Base-by-base conservation (phyloP, 768 basidiomycete genomes). In the Hericium erinaceus region DNA sequence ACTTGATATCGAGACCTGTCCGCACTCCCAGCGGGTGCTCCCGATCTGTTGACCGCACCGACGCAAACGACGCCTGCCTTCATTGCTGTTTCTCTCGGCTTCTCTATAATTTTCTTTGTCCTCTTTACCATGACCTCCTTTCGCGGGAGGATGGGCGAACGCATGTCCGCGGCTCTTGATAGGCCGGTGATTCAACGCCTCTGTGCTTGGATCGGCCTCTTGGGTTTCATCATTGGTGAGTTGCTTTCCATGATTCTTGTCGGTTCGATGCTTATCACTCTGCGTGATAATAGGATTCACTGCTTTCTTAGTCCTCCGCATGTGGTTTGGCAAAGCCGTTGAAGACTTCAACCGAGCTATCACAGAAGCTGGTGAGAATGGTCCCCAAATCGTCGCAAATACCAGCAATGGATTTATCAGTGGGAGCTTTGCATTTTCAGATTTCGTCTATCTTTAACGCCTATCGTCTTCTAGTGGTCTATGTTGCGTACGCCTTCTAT, bases 251-350 rank as follows among this genome's bases (percentile, higher is more conserved):
- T 54, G 28, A 33, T 33, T 2, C 28, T 33, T 40, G n/a, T 49
- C 20, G 10, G 3, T 11, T 18, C 10, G n/a, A 39, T 18, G 10
- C 54, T 48, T 20, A 48, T 12, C 33, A 39, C n/a, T 28, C 2
- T 8, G 44, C 15, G 55, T 51, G 59, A 13, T 52, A 26, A 15
- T 39, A 48, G 88, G 87, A 13, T 68, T 88, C 58, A 82, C 81
- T 2, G 75, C 85, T 9, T 87, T 87, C 72, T 74, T 89, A 18
- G 76, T 91, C 58, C 71, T 87, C 55, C 81, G 86, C 59, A 87
- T 92, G 80, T 89, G 84, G 81, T 89, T 89, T 60, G 87, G 84
- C 18, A 89, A 90, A 69, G 82, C 87, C 2, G 81, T 84, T 0
- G 79, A 84, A 54, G 88, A 89, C 65, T 91, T 92, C 71, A 92